A percentile compares a stretch with the other conserved stretches of the same genome.
These are phyloP conservation scores for Aspergillus ruber DNA, from an alignment of 2,329 filamentous ascomycete genomes.

Conservation along the genomic window DNA sequence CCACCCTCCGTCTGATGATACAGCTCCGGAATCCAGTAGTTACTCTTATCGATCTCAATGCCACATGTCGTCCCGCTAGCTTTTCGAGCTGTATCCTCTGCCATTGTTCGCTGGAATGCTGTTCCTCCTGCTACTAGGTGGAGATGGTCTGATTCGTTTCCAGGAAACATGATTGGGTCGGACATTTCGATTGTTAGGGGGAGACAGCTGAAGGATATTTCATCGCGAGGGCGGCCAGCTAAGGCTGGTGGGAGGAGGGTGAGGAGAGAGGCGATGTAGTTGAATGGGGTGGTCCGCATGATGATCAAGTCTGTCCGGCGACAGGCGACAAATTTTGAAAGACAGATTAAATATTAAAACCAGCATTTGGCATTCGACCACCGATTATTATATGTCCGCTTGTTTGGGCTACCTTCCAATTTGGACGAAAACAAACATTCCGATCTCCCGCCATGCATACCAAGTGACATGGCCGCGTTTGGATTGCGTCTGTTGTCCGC, in stretches of 20 bases:
- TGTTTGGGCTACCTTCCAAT: no score
- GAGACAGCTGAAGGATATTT: conserved; percentile 18
- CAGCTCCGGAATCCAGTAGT: conserved; percentile 70
- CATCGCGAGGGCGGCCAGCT: conserved; percentile 1
- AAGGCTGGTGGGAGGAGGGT: not conserved
- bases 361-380: no score
- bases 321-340: not conserved
- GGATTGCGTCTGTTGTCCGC: no score
- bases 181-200: conserved; percentile 25
- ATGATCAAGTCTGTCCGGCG: not conserved
- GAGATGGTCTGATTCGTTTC: conserved; percentile 53
- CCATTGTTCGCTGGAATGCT: conserved; percentile 58
- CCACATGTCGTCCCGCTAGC: conserved; percentile 48
- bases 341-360: no score
- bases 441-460: no score
- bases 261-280: conserved; percentile 1
- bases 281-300: not conserved
- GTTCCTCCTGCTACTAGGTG: conserved; percentile 67
- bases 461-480: no score
- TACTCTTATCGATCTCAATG: conserved; percentile 62
- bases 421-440: no score
- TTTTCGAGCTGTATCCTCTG: conserved; percentile 49
- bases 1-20: conserved; percentile 47
- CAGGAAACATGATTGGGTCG: conserved; percentile 64
- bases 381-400: no score